Conservation (phyloP, 345 rosid genomes). For the Iberis pinnata region DNA sequence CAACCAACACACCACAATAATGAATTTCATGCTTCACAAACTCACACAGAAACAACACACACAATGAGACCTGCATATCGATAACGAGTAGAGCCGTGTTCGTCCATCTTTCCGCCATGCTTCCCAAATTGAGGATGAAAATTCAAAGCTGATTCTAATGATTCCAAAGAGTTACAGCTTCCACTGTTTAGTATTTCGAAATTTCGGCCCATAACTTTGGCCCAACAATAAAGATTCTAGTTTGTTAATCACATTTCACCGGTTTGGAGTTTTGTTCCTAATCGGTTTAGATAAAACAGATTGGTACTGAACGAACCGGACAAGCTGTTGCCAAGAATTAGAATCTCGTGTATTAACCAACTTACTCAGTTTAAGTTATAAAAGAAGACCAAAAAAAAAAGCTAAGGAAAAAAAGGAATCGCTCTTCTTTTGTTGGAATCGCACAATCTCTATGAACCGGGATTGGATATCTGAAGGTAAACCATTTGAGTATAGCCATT, state of each 20-base stretch:
- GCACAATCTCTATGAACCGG: constrained; percentile 35
- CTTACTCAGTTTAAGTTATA: not conserved
- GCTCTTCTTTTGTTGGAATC: constrained; percentile 18
- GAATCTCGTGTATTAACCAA: constrained; percentile 16
- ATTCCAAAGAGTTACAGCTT: too few species aligned
- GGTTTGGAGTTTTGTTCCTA: not conserved
- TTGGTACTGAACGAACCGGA: too few species aligned
- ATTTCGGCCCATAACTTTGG: constrained; percentile 3
- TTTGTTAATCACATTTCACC: too few species aligned
- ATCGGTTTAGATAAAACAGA: too few species aligned
- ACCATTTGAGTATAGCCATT: constrained; percentile 99
- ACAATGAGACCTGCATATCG: constrained; percentile 78
- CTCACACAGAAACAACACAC: not conserved
- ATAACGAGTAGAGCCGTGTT: constrained; percentile 76
- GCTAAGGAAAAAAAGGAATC: constrained; percentile 15
- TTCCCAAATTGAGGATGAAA: not conserved
- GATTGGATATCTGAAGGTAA: constrained; percentile 66
- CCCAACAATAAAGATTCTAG: constrained; percentile 9
- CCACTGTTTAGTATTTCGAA: too few species aligned
- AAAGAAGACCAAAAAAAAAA: not conserved
- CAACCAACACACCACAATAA: not conserved
- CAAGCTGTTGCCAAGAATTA: too few species aligned
- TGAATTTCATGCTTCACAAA: not conserved
- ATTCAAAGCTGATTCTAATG: too few species aligned
- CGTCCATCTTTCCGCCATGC: constrained; percentile 54